Conservation (phyloP, 352 stramenopile species). For the Globisporangium uncinulatum region DNA sequence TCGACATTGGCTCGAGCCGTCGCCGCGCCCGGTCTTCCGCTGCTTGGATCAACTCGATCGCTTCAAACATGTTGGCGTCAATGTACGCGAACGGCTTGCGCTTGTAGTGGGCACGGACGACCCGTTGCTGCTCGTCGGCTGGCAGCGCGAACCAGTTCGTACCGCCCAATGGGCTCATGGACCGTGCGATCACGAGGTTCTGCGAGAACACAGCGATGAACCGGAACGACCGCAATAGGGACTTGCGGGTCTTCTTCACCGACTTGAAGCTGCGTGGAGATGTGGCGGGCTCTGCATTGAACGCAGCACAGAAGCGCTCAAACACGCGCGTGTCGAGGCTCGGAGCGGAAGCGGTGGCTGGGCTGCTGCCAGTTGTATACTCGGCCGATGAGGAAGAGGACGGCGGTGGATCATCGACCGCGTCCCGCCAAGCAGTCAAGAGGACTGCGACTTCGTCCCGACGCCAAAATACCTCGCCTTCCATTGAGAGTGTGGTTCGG, state of each 20-base stretch:
- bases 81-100: conserved; percentile 15
- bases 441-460: conserved; percentile 1
- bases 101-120: conserved; percentile 13
- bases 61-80: conserved; percentile 14
- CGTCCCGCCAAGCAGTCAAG: conserved; percentile 4
- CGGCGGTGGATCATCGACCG: neutral
- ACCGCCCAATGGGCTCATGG: conserved; percentile 10
- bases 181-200: conserved; percentile 11
- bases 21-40: conserved; percentile 6
- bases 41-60: conserved; percentile 10
- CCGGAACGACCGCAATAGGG: conserved; percentile 11
- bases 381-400: neutral
- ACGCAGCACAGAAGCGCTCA: conserved; percentile 7
- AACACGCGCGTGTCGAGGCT: conserved; percentile 8
- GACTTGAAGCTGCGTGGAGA: conserved; percentile 7
- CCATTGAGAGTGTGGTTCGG: neutral
- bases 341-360: neutral
- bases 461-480: neutral
- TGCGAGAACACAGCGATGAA: conserved; percentile 15
- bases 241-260: conserved; percentile 11
- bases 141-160: conserved; percentile 10
- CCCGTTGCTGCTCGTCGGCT: conserved; percentile 4
- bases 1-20: neutral
- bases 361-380: no score
- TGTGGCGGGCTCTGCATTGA: neutral